phyloP scores from a whole-genome alignment of 176 grass and related monocot species.

The Ananas comosus region DNA sequence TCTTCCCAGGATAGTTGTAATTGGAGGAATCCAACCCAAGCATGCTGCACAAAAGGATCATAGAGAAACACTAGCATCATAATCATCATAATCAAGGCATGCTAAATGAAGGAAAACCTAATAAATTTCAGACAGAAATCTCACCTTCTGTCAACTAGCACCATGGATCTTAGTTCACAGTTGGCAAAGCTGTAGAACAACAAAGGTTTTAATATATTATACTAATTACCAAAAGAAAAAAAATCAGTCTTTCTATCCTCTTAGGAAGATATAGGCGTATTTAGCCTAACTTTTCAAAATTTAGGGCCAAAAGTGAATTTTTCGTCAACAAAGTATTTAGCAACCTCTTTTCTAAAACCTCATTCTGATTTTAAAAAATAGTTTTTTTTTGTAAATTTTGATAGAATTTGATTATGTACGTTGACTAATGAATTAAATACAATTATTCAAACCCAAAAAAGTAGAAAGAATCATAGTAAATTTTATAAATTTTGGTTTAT shows the following conservation, averaged over 20 bases:
- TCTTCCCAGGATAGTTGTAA: conserved; percentile 57
- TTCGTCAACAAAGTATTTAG: no score
- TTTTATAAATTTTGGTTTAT: no score
- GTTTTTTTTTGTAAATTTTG: no score
- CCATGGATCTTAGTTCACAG: conserved; percentile 76
- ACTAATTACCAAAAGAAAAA: background rate
- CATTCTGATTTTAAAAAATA: no score
- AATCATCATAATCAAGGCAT: background rate
- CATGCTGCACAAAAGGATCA: conserved; percentile 30
- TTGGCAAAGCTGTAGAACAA: conserved; percentile 54
- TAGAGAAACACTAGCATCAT: background rate
- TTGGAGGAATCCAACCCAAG: conserved; percentile 23
- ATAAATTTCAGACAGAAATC: background rate
- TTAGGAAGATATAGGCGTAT: background rate
- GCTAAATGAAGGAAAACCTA: background rate
- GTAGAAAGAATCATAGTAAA: no score
- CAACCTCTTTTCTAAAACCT: no score
- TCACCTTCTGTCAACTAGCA: conserved; percentile 75
- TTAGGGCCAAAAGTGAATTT: no score
- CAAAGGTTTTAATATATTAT: background rate
- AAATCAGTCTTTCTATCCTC: background rate
- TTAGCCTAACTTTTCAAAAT: no score
- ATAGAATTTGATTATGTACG: no score
- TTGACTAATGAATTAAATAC: no score
- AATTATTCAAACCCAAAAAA: no score